Conservation (phyloP, 306 rosid genomes). For the Psophocarpus tetragonolobus region DNA sequence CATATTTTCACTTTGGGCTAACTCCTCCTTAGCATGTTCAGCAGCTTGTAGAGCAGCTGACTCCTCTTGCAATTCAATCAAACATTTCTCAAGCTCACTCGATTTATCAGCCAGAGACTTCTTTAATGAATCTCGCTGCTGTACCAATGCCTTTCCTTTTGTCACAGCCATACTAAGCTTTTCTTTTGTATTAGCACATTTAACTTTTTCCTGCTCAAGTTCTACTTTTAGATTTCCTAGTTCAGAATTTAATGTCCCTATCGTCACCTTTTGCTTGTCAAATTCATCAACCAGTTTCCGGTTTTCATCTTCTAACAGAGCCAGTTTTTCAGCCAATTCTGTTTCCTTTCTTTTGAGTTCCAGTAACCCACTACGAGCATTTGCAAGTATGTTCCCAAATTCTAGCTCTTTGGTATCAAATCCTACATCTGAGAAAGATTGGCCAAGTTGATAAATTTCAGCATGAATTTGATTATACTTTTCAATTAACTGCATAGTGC, state of each 20-base stretch:
- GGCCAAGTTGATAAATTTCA: slow-evolving; percentile 66
- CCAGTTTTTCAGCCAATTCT: slow-evolving; percentile 51
- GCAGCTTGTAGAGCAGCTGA: slow-evolving; percentile 76
- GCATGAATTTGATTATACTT: slow-evolving; percentile 59
- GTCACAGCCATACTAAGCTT: slow-evolving; percentile 94
- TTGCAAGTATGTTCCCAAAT: slow-evolving; percentile 45
- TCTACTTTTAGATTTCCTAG: slow-evolving; percentile 61
- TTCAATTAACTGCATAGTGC: slow-evolving; percentile 52
- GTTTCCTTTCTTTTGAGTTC: slow-evolving; percentile 69
- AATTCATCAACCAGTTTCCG: slow-evolving; percentile 62
- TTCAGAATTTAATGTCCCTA: slow-evolving; percentile 56
- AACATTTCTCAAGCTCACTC: slow-evolving; percentile 69
- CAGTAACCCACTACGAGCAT: slow-evolving; percentile 59
- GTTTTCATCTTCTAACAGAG: slow-evolving; percentile 66
- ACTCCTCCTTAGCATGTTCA: slow-evolving; percentile 62
- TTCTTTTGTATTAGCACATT: slow-evolving; percentile 72
- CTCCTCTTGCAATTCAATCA: slow-evolving; percentile 69
- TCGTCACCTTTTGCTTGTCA: slow-evolving; percentile 53
- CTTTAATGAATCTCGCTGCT: slow-evolving; percentile 83
- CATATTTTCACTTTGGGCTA: slow-evolving; percentile 54
- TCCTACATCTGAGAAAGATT: slow-evolving; percentile 52
- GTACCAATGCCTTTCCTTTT: slow-evolving; percentile 95
- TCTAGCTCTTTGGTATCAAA: slow-evolving; percentile 48
- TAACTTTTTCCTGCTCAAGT: slow-evolving; percentile 83
- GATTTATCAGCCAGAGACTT: slow-evolving; percentile 64